Evolutionary conservation across 2,329 filamentous ascomycete species (phyloP), one percentile per base, ranked within the genome.

Genomic region (Penicillium sp.): DNA sequence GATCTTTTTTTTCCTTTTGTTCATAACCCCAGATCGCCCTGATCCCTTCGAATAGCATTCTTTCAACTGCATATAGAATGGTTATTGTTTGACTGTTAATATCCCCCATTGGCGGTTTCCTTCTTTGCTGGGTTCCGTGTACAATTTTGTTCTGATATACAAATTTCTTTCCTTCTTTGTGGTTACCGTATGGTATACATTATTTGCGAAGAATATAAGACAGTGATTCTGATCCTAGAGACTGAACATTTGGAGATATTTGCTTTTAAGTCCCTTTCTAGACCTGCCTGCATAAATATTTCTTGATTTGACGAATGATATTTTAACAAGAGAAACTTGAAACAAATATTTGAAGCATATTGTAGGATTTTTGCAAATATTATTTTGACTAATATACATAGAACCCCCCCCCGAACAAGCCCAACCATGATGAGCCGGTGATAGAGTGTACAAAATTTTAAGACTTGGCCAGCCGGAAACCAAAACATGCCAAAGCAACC

Each of bases 11-110:
- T 13, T 40, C 1, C 11, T 52, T 48, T 30, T 22, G 40, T 59
- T 57, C 38, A 13, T 60, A 59, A 55, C 52, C 28, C 42, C 57
- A 59, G 56, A 63, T 55, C 46, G 33, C 43, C 54, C 22, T 42
- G 54, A 49, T 52, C 40, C 58, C 48, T 54, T 57, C 14, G 16
- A 30, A 16, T 58, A 48, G 40, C 53, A 52, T 63, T 22, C 5
- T 61, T 55, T 52, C n/a, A 13, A 10, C 45, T 52, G 56, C 40
- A 59, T 53, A 61, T 63, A 58, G 58, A 61, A 57, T 59, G 42
- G 48, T 55, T 59, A 14, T 58, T 25, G 53, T 55, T 37, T 37
- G 49, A 8, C 28, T 55, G 51, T 55, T 55, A 13, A 52, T 60
- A 53, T 53, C 42, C 45, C 33, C 42, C 33, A 22, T 25, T 6